Evolutionary conservation across 345 rosid species (phyloP).

Genomic region (Gynandropsis gynandra): DNA sequence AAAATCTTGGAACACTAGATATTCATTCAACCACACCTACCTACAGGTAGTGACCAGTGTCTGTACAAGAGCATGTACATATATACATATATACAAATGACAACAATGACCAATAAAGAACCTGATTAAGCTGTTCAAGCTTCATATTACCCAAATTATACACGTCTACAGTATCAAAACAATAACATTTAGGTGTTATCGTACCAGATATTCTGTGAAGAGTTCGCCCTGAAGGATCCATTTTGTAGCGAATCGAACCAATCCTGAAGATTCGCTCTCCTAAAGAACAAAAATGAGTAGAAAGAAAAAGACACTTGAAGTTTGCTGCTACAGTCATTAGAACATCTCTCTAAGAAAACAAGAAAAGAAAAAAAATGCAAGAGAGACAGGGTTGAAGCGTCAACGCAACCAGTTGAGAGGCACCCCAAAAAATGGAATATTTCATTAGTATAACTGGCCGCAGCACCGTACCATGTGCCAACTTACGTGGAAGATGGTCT

Average conservation of each 20-base stretch:
- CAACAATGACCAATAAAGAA: too few species aligned
- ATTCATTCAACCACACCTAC: conserved; percentile 18
- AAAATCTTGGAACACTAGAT: conserved; percentile 1
- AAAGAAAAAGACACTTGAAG: conserved; percentile 1
- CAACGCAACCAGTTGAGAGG: conserved; percentile 20
- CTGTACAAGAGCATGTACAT: neutral
- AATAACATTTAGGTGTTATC: conserved; percentile 13
- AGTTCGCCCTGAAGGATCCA: conserved; percentile 87
- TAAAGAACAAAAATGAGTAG: conserved; percentile 25
- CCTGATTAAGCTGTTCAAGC: too few species aligned
- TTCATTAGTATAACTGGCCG: conserved; percentile 21
- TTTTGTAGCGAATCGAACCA: conserved; percentile 76
- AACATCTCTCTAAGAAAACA: conserved; percentile 12
- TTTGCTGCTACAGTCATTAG: conserved; percentile 13
- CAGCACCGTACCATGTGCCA: conserved; percentile 21
- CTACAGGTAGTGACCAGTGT: conserved; percentile 13
- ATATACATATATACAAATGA: neutral
- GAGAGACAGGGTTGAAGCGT: conserved; percentile 15
- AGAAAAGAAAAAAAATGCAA: conserved; percentile 9
- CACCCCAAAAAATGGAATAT: conserved; percentile 9
- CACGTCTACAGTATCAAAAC: conserved; percentile 6
- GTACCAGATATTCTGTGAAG: conserved; percentile 81
- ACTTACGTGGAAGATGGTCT: conserved; percentile 45
- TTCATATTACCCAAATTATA: neutral
- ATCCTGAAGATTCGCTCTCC: conserved; percentile 78